phyloP scores from a whole-genome alignment of 2,329 filamentous ascomycete genomes.

The Colletotrichum costaricense region DNA sequence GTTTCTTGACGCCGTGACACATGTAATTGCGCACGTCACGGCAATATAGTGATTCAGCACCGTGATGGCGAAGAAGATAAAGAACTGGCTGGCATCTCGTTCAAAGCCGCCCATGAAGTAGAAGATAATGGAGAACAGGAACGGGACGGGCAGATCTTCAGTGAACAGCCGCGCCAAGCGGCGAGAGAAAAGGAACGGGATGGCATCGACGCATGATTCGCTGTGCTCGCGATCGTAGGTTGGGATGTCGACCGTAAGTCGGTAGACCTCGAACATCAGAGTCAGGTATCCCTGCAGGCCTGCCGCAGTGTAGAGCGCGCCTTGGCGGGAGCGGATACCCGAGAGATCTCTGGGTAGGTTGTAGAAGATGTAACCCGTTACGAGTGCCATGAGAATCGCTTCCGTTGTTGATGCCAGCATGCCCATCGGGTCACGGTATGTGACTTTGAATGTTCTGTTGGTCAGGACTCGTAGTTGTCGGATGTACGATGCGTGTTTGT shows the following conservation, averaged over 20 bases:
- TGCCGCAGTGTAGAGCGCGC: slow-evolving; percentile 77
- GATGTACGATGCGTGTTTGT: slow-evolving; percentile 65
- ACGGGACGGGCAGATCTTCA: slow-evolving; percentile 79
- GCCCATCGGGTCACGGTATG: slow-evolving; percentile 81
- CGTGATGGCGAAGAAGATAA: slow-evolving; percentile 77
- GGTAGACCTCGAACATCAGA: slow-evolving; percentile 80
- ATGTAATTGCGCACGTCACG: slow-evolving; percentile 76
- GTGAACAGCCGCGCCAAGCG: slow-evolving; percentile 75
- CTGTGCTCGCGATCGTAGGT: slow-evolving; percentile 81
- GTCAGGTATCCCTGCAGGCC: slow-evolving; percentile 82
- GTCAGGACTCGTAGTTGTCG: slow-evolving; percentile 76
- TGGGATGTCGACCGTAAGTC: slow-evolving; percentile 79
- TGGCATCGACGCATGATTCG: slow-evolving; percentile 77
- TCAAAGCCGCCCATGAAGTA: slow-evolving; percentile 86
- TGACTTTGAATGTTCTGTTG: slow-evolving; percentile 75
- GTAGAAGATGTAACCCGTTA: slow-evolving; percentile 80
- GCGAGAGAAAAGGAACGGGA: slow-evolving; percentile 77
- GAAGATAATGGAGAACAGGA: slow-evolving; percentile 76
- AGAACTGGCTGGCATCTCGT: slow-evolving; percentile 71
- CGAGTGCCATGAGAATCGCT: slow-evolving; percentile 76
- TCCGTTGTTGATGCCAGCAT: slow-evolving; percentile 78
- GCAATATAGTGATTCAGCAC: slow-evolving; percentile 80
- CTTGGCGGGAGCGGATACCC: slow-evolving; percentile 79
- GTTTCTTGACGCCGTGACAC: slow-evolving; percentile 72
- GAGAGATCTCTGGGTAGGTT: slow-evolving; percentile 72